These are phyloP conservation scores for Calonectria henricotiae DNA, from an alignment of 2,329 filamentous ascomycete genomes.

Conservation along the genomic window DNA sequence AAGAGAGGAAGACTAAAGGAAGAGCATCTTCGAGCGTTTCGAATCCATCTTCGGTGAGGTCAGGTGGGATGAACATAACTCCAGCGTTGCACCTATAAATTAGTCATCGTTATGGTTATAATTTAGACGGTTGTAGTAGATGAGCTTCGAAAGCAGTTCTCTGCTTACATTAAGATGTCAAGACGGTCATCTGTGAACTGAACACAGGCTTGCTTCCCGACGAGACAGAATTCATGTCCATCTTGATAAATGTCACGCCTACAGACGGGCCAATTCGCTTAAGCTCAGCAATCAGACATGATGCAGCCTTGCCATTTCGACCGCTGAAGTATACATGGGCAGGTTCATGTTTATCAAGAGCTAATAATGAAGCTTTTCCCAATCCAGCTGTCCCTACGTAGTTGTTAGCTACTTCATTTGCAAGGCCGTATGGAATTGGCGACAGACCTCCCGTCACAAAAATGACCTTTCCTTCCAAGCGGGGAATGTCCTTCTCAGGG, in stretches of 20 bases:
- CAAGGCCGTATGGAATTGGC: neutral
- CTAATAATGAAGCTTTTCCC: neutral
- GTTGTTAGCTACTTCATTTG: neutral
- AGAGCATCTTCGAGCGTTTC: too few species aligned
- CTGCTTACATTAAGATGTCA: neutral
- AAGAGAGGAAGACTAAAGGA: too few species aligned
- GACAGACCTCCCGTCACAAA: constrained; percentile 5
- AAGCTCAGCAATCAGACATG: neutral
- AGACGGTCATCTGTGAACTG: neutral
- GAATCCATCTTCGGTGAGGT: constrained; percentile 58
- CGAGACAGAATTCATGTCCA: neutral
- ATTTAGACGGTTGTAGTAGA: too few species aligned
- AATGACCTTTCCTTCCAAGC: neutral
- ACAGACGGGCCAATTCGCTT: neutral
- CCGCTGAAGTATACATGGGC: neutral
- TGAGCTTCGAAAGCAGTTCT: too few species aligned
- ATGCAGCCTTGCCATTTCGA: neutral
- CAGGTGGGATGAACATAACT: neutral
- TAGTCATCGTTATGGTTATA: too few species aligned
- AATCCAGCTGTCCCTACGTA: neutral
- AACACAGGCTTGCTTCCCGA: neutral
- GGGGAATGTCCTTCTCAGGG: neutral
- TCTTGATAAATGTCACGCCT: neutral
- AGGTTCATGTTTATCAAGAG: neutral
- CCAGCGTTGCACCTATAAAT: constrained; percentile 2